Conservation (phyloP, 1,284 basidiomycete genomes). For the Volvariella volvacea region DNA sequence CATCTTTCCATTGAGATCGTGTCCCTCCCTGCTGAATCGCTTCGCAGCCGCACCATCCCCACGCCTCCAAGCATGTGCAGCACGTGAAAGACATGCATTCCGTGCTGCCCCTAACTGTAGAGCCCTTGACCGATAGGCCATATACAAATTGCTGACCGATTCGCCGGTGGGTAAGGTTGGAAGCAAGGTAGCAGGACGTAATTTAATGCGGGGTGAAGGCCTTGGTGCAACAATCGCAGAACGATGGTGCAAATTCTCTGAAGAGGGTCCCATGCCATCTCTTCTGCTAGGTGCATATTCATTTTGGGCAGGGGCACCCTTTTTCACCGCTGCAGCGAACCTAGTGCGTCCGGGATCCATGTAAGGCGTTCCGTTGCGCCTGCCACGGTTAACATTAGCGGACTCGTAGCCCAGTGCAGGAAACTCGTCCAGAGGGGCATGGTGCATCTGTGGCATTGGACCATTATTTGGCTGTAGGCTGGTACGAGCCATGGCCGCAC, state of each 20-base stretch:
- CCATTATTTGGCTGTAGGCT: slow-evolving; percentile 45
- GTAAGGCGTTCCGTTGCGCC: slow-evolving; percentile 29
- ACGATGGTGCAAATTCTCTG: slow-evolving; percentile 56
- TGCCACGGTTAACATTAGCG: slow-evolving; percentile 34
- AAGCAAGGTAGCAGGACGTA: slow-evolving; percentile 77
- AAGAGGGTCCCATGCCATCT: slow-evolving; percentile 49
- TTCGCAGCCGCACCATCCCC: slow-evolving; percentile 95
- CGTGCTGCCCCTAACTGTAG: slow-evolving; percentile 89
- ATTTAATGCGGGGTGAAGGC: slow-evolving; percentile 74
- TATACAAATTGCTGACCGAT: slow-evolving; percentile 74
- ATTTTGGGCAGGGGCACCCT: slow-evolving; percentile 26
- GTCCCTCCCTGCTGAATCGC: slow-evolving; percentile 88
- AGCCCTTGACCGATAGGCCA: slow-evolving; percentile 80
- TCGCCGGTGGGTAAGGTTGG: slow-evolving; percentile 87
- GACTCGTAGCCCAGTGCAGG: slow-evolving; percentile 63
- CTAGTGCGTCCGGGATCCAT: slow-evolving; percentile 77
- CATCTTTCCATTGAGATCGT: slow-evolving; percentile 90
- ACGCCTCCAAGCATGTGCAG: slow-evolving; percentile 90
- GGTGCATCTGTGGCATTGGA: slow-evolving; percentile 24
- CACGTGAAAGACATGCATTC: slow-evolving; percentile 91
- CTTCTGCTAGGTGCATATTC: slow-evolving; percentile 37
- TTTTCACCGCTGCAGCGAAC: slow-evolving; percentile 81
- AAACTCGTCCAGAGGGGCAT: slow-evolving; percentile 76
- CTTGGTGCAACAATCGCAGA: slow-evolving; percentile 75
- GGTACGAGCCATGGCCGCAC: slow-evolving; percentile 64